A percentile compares a stretch with the other conserved stretches of the same genome.
These are phyloP conservation scores for Boletus sp. DNA, from an alignment of 1,284 basidiomycete genomes.

Conservation along the genomic window DNA sequence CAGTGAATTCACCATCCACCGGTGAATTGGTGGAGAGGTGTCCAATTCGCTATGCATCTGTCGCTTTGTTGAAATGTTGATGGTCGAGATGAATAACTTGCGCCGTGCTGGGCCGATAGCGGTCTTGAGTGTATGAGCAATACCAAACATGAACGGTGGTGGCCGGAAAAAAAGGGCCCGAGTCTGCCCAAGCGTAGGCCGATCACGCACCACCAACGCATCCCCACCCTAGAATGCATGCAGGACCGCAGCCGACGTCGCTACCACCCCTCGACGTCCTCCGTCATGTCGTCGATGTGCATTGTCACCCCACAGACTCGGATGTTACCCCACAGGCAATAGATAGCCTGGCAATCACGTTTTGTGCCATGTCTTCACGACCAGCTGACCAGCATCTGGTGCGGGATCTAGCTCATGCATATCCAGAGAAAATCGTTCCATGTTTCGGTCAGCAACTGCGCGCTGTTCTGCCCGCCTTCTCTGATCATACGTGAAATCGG, in stretches of 20 bases:
- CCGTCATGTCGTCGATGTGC: constrained; percentile 67
- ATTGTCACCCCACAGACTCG: constrained; percentile 79
- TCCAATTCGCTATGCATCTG: constrained; percentile 39
- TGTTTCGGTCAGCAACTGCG: constrained; percentile 57
- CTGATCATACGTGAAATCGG: constrained; percentile 11
- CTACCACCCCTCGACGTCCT: constrained; percentile 42
- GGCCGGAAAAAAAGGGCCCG: neutral
- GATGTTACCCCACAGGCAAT: constrained; percentile 44
- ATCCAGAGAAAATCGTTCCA: constrained; percentile 67
- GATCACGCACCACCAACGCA: neutral
- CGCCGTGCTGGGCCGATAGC: constrained; percentile 5
- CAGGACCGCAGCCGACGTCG: neutral
- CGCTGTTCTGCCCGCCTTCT: constrained; percentile 3
- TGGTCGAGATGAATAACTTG: constrained; percentile 5
- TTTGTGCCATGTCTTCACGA: constrained; percentile 74
- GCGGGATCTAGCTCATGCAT: constrained; percentile 49
- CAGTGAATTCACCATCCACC: constrained; percentile 43
- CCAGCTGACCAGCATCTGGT: constrained; percentile 62
- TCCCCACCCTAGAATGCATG: constrained; percentile 1
- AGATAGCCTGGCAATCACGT: constrained; percentile 51
- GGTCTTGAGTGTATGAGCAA: constrained; percentile 10
- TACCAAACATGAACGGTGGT: constrained; percentile 17
- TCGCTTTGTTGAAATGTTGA: constrained; percentile 2
- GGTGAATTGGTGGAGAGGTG: constrained; percentile 51
- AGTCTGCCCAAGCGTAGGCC: no score